These are phyloP conservation scores for Penicillium lagena DNA, from an alignment of 495 filamentous ascomycete genomes.

Conservation along the genomic window DNA sequence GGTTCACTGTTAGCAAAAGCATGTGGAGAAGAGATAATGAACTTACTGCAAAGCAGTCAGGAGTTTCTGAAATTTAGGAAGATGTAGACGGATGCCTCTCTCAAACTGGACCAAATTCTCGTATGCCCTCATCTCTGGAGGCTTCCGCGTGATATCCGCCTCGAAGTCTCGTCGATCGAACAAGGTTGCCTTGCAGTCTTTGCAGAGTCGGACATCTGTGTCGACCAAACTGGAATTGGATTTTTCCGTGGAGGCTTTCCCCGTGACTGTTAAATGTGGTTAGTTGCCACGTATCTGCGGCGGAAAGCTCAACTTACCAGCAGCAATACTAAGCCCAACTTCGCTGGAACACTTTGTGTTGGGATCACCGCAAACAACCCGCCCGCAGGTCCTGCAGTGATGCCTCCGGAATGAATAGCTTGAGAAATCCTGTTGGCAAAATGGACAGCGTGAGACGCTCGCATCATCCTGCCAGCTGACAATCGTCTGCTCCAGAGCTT, in stretches of 20 bases:
- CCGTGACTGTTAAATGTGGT: slow-evolving; percentile 22
- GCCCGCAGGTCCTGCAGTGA: slow-evolving; percentile 89
- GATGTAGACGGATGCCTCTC: slow-evolving; percentile 72
- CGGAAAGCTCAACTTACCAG: slow-evolving; percentile 46
- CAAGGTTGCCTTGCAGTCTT: slow-evolving; percentile 76
- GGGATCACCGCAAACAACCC: slow-evolving; percentile 84
- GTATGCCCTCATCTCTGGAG: slow-evolving; percentile 74
- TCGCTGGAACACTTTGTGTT: slow-evolving; percentile 79
- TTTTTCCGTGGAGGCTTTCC: slow-evolving; percentile 55
- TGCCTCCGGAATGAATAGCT: slow-evolving; percentile 85
- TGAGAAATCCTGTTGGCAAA: slow-evolving; percentile 91
- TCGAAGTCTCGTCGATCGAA: slow-evolving; percentile 82
- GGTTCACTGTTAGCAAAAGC: slow-evolving; percentile 21
- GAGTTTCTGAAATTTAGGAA: slow-evolving; percentile 83
- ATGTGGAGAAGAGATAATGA: not conserved
- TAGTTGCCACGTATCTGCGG: slow-evolving; percentile 6
- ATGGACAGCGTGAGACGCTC: slow-evolving; percentile 73
- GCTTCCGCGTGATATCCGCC: slow-evolving; percentile 58
- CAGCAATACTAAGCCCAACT: slow-evolving; percentile 69
- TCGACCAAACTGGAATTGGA: slow-evolving; percentile 45
- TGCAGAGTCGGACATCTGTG: slow-evolving; percentile 85
- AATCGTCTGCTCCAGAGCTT: slow-evolving; percentile 80
- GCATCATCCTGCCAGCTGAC: slow-evolving; percentile 95
- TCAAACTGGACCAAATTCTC: slow-evolving; percentile 87
- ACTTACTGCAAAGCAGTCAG: slow-evolving; percentile 59